Evolutionary conservation across 2,329 filamentous ascomycete genomes (phyloP).

Genomic region (Geosmithia morbida): DNA sequence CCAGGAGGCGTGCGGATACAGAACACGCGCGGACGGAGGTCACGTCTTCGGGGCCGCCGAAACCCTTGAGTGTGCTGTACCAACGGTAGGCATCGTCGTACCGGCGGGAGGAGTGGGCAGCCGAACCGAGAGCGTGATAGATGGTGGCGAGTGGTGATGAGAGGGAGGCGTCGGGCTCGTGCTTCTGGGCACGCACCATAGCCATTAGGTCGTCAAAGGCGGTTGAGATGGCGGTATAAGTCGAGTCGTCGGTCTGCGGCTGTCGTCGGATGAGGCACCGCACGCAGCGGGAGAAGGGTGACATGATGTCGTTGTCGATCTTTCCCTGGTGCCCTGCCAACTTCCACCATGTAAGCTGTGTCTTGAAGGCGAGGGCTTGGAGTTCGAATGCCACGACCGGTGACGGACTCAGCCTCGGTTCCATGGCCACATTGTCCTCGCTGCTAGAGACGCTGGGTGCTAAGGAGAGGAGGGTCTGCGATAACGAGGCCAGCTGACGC

Average conservation of each 20-base stretch:
- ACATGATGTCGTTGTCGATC: slow-evolving; percentile 48
- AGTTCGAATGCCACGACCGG: slow-evolving; percentile 46
- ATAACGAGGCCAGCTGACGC: slow-evolving; percentile 52
- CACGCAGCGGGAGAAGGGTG: slow-evolving; percentile 49
- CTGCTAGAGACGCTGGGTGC: slow-evolving; percentile 52
- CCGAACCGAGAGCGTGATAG: slow-evolving; percentile 36
- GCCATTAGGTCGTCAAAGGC: slow-evolving; percentile 16
- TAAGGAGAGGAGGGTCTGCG: slow-evolving; percentile 49
- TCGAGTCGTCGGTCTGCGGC: slow-evolving; percentile 18
- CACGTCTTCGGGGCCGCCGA: slow-evolving; percentile 22
- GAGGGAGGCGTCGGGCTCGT: slow-evolving; percentile 19
- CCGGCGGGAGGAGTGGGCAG: slow-evolving; percentile 28
- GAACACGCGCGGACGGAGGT: slow-evolving; percentile 36
- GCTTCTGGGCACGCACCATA: slow-evolving; percentile 17
- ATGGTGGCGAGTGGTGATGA: slow-evolving; percentile 29
- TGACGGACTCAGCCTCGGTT: slow-evolving; percentile 37
- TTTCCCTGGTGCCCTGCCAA: slow-evolving; percentile 45
- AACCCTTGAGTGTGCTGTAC: slow-evolving; percentile 29
- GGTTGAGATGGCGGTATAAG: slow-evolving; percentile 18
- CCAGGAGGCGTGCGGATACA: slow-evolving; percentile 37
- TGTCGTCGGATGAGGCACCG: slow-evolving; percentile 43
- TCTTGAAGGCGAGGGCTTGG: slow-evolving; percentile 47
- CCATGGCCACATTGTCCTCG: slow-evolving; percentile 41
- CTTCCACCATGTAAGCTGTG: slow-evolving; percentile 51
- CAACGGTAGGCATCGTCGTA: slow-evolving; percentile 39